phyloP scores from a whole-genome alignment of 768 basidiomycete species.

The Fomitopsis pulvina region DNA sequence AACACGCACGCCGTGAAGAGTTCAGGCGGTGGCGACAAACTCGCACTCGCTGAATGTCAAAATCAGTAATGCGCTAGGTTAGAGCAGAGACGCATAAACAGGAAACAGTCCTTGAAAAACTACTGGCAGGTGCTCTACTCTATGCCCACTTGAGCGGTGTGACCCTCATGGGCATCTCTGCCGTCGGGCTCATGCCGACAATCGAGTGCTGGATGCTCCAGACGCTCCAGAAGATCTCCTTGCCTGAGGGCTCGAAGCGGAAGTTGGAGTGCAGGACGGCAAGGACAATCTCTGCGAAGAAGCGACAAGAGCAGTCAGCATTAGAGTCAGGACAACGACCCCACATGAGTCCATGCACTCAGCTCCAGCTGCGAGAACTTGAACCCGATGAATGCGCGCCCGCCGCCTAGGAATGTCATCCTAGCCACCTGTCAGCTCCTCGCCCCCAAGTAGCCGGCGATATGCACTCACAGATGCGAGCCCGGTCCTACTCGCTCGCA shows the following conservation, averaged over 20 bases:
- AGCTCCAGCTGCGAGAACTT: slow-evolving; percentile 19
- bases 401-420: slow-evolving; percentile 20
- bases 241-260: slow-evolving; percentile 19
- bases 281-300: slow-evolving; percentile 23
- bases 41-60: too few relatives aligned
- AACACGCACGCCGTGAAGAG: too few relatives aligned
- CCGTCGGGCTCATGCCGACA: slow-evolving; percentile 11
- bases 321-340: slow-evolving; percentile 7
- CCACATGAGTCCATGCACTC: slow-evolving; percentile 11
- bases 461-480: too few relatives aligned
- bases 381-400: slow-evolving; percentile 19
- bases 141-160: neutral
- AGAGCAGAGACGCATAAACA: too few relatives aligned
- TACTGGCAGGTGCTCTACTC: too few relatives aligned
- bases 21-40: too few relatives aligned
- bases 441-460: too few relatives aligned
- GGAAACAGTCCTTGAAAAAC: too few relatives aligned
- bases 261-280: slow-evolving; percentile 20
- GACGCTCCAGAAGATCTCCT: slow-evolving; percentile 24
- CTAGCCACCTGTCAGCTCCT: too few relatives aligned
- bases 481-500: too few relatives aligned
- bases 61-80: too few relatives aligned
- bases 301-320: neutral
- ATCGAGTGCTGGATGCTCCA: slow-evolving; percentile 24
- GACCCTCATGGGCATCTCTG: slow-evolving; percentile 22